These are phyloP conservation scores for Sphagnurus paluster DNA, from an alignment of 1,284 basidiomycete genomes.

Conservation along the genomic window DNA sequence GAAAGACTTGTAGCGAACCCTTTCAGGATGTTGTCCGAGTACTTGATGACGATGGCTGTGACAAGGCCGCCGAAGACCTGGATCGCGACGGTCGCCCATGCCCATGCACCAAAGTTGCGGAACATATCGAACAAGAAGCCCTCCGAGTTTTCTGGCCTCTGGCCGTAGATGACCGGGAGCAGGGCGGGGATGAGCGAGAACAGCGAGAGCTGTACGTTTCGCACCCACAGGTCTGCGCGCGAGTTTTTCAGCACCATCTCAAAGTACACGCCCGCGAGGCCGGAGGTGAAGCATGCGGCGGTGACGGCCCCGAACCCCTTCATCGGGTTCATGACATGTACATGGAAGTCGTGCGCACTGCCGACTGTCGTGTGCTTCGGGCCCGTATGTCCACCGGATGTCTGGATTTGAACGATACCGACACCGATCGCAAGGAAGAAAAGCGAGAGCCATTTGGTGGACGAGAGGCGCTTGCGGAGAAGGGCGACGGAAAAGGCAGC, in stretches of 20 bases:
- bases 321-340: conserved; percentile 73
- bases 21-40: conserved; percentile 90
- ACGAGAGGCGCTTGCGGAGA: conserved; percentile 75
- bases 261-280: conserved; percentile 98
- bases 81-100: conserved; percentile 87
- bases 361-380: conserved; percentile 45
- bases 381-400: conserved; percentile 35
- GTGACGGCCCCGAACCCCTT: conserved; percentile 89
- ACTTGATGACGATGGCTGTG: conserved; percentile 88
- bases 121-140: conserved; percentile 54
- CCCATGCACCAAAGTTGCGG: conserved; percentile 86
- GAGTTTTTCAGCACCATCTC: conserved; percentile 96
- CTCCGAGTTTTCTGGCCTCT: conserved; percentile 24
- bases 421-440: conserved; percentile 89
- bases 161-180: conserved; percentile 74
- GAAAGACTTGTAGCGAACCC: conserved; percentile 94
- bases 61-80: conserved; percentile 94
- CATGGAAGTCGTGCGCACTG: conserved; percentile 46
- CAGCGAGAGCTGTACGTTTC: conserved; percentile 94
- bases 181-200: conserved; percentile 93
- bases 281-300: conserved; percentile 93
- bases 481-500: conserved; percentile 92
- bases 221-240: conserved; percentile 89
- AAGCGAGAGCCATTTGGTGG: conserved; percentile 85
- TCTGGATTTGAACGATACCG: conserved; percentile 91